Evolutionary conservation across 352 stramenopile species (phyloP).

Genomic region (Pythium dissimile): DNA sequence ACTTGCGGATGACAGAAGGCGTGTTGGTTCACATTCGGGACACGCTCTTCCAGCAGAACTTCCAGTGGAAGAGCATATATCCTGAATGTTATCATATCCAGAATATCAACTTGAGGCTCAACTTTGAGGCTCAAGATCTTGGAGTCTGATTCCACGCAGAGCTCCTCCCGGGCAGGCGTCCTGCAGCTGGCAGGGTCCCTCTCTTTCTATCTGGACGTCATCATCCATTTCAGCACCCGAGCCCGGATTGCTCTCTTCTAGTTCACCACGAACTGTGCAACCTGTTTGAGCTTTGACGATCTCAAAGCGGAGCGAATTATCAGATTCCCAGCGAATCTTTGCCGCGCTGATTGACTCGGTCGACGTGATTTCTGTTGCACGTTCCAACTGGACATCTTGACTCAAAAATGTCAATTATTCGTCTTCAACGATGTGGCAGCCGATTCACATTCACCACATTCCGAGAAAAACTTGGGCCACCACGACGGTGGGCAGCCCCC

Average conservation of each 20-base stretch:
- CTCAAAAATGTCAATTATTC: no score
- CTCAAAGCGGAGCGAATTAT: not conserved
- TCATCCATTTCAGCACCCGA: no score
- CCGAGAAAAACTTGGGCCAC: no score
- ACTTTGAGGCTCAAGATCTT: slow-evolving; percentile 1
- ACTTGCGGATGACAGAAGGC: no score
- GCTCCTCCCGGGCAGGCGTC: not conserved
- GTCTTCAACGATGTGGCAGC: not conserved
- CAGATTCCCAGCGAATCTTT: slow-evolving; percentile 5
- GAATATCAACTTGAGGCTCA: not conserved
- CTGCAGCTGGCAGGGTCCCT: not conserved
- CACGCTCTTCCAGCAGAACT: no score
- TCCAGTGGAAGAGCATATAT: no score
- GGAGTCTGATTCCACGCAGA: slow-evolving; percentile 2
- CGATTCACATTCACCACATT: not conserved
- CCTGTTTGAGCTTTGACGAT: not conserved
- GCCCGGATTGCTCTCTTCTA: no score
- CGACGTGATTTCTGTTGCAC: not conserved
- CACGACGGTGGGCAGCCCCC: no score
- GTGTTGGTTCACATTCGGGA: no score
- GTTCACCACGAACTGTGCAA: no score
- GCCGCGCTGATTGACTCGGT: not conserved
- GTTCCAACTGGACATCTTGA: not conserved
- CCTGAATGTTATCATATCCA: no score
- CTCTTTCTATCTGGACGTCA: no score